These are phyloP conservation scores for Aspergillus versicolor DNA, from an alignment of 2,329 filamentous ascomycete species.

Conservation along the genomic window DNA sequence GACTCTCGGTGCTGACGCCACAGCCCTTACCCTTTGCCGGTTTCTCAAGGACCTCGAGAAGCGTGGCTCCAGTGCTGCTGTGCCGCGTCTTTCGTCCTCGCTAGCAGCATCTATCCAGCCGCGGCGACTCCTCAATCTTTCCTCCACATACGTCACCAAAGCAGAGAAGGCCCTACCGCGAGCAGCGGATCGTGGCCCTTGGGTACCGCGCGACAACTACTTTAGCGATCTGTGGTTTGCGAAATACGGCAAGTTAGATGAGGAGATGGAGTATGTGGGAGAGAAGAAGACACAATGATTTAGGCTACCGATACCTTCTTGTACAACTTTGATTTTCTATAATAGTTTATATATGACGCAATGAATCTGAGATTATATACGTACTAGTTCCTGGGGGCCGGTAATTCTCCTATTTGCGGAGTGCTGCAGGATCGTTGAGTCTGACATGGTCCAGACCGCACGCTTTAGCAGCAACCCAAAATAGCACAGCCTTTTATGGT, in stretches of 20 bases:
- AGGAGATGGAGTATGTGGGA: constrained; percentile 30
- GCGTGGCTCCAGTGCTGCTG: constrained; percentile 25
- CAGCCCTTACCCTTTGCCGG: constrained; percentile 39
- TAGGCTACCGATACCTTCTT: not conserved
- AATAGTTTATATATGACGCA: not conserved
- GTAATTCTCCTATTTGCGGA: not conserved
- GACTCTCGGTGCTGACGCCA: constrained; percentile 47
- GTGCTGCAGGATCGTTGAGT: too few species aligned
- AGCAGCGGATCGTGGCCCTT: constrained; percentile 40
- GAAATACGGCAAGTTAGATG: constrained; percentile 34
- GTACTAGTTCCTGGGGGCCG: not conserved
- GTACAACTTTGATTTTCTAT: not conserved
- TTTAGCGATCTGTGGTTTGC: constrained; percentile 40
- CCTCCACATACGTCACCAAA: constrained; percentile 41
- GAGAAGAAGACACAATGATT: constrained; percentile 15
- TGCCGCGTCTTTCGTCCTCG: constrained; percentile 26
- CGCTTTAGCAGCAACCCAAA: not conserved
- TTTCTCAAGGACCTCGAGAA: constrained; percentile 34
- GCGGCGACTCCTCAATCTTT: constrained; percentile 36
- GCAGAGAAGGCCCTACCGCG: constrained; percentile 37
- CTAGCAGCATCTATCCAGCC: constrained; percentile 24
- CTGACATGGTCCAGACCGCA: not conserved
- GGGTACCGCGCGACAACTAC: constrained; percentile 41
- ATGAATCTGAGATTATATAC: not conserved
- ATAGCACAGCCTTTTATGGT: not conserved